These are phyloP conservation scores for Otatea glauca DNA, from an alignment of 176 grass and related monocot species.

Conservation along the genomic window DNA sequence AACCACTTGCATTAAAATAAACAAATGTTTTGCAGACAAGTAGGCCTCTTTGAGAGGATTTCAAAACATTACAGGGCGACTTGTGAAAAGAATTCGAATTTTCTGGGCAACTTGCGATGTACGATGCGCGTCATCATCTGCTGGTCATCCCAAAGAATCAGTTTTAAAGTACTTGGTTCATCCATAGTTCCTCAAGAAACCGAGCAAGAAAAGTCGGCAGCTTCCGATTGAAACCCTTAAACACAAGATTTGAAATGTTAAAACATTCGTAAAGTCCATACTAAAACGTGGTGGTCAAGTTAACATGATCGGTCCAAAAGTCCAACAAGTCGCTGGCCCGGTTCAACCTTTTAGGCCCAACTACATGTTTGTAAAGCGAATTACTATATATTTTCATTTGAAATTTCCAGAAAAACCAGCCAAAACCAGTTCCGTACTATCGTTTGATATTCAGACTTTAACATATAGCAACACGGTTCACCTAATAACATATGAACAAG, in stretches of 20 bases:
- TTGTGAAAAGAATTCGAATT: not conserved
- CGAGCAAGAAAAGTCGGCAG: not conserved
- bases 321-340: not conserved
- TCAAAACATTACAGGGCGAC: not conserved
- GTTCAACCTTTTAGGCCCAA: not conserved
- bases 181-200: not conserved
- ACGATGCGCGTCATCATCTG: not conserved
- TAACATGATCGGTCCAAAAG: not conserved
- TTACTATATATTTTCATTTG: not conserved
- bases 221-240: not conserved
- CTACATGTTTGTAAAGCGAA: not conserved
- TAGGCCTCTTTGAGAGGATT: not conserved
- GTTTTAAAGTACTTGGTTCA: not conserved
- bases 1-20: not conserved
- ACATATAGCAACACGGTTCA: not conserved
- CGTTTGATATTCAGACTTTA: not conserved
- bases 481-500: not conserved
- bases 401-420: not conserved
- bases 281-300: slow-evolving; percentile 24
- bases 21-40: not conserved
- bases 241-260: slow-evolving; percentile 7
- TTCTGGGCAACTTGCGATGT: not conserved
- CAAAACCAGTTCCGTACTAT: not conserved
- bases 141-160: not conserved
- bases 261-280: not conserved